Evolutionary conservation across 2,329 filamentous ascomycete species (phyloP).

Genomic region (Ascochyta pisi): DNA sequence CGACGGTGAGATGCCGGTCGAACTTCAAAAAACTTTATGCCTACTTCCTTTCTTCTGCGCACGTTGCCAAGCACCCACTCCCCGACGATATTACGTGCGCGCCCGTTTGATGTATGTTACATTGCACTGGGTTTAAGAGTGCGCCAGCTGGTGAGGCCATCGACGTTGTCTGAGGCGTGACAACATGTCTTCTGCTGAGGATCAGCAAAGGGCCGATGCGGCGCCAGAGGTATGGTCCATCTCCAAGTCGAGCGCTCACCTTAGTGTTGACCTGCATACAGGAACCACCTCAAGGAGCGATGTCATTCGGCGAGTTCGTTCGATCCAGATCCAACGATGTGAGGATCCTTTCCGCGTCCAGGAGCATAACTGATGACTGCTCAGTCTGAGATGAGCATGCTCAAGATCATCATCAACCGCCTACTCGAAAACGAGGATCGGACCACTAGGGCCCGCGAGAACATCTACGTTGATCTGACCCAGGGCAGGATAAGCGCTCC

Average conservation of each 20-base stretch:
- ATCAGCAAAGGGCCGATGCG: conserved; percentile 2
- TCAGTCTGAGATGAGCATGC: conserved; percentile 30
- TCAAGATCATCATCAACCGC: conserved; percentile 43
- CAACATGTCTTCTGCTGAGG: not conserved
- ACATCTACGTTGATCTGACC: not conserved
- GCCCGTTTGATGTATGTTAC: not conserved
- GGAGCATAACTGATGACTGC: not conserved
- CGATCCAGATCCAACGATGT: not conserved
- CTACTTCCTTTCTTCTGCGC: not conserved
- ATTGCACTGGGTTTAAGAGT: not conserved
- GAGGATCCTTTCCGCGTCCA: not conserved
- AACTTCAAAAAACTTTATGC: not conserved
- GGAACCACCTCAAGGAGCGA: conserved; percentile 1
- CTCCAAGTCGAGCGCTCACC: not conserved
- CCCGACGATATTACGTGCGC: not conserved
- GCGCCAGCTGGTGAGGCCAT: not conserved
- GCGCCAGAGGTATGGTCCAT: not conserved
- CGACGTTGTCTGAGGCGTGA: not conserved
- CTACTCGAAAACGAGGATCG: not conserved
- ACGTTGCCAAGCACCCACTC: not conserved
- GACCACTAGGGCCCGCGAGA: not conserved
- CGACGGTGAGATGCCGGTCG: not conserved
- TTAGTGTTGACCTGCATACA: not conserved
- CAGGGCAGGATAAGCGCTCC: not conserved
- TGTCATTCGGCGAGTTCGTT: not conserved